Evolutionary conservation across 352 stramenopile species (phyloP).

Genomic region (Elongisporangium prolatum): DNA sequence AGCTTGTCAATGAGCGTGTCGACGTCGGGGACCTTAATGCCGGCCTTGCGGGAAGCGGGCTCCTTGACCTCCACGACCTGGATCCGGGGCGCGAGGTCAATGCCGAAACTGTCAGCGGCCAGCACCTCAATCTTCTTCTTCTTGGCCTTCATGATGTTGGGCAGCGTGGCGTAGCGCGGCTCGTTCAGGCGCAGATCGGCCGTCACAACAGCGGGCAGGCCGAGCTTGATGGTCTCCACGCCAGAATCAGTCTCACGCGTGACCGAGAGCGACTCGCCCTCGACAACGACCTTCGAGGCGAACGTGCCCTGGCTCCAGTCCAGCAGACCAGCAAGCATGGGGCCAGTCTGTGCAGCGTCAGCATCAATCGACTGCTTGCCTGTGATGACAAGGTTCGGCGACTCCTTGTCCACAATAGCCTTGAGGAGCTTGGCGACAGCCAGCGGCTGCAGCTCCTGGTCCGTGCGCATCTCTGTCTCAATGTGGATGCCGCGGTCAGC

Average conservation of each 20-base stretch:
- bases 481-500: slow-evolving; percentile 97
- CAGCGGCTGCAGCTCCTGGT: slow-evolving; percentile 97
- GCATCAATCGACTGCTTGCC: slow-evolving; percentile 96
- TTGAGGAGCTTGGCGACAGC: slow-evolving; percentile 96
- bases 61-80: slow-evolving; percentile 88
- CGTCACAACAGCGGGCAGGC: slow-evolving; percentile 95
- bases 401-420: slow-evolving; percentile 92
- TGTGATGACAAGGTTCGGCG: slow-evolving; percentile 93
- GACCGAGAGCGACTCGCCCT: slow-evolving; percentile 61
- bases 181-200: slow-evolving; percentile 98
- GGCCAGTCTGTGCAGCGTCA: slow-evolving; percentile 85
- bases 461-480: slow-evolving; percentile 93
- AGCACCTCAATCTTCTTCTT: slow-evolving; percentile 90
- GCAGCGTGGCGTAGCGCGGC: slow-evolving; percentile 97
- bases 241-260: slow-evolving; percentile 96
- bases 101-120: slow-evolving; percentile 60
- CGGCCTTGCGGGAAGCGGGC: slow-evolving; percentile 90
- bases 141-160: slow-evolving; percentile 99
- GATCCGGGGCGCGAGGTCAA: slow-evolving; percentile 72
- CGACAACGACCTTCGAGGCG: slow-evolving; percentile 87
- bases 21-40: slow-evolving; percentile 93
- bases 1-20: slow-evolving; percentile 96
- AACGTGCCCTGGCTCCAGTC: slow-evolving; percentile 98
- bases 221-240: slow-evolving; percentile 85
- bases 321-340: slow-evolving; percentile 95